These are phyloP conservation scores for Brassica rapa DNA, from an alignment of 345 rosid genomes.

Conservation along the genomic window DNA sequence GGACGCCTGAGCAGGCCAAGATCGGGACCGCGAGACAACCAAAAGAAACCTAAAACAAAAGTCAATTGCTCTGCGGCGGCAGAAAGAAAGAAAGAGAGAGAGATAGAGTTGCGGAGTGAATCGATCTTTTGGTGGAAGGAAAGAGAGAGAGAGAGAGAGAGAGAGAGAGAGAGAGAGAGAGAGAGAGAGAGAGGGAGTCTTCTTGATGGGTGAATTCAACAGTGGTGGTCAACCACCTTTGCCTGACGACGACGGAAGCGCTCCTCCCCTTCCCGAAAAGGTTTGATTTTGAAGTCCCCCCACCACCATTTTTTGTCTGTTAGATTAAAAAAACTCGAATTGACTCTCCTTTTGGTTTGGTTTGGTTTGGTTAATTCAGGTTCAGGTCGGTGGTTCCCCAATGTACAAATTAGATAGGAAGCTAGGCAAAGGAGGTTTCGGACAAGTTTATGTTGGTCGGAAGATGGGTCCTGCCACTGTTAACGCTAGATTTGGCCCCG, in stretches of 20 bases:
- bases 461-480: constrained; percentile 45
- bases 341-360: not conserved
- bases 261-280: constrained; percentile 86
- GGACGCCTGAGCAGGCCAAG: constrained; percentile 43
- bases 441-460: constrained; percentile 93
- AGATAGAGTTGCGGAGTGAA: too few relatives aligned
- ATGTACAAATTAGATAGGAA: constrained; percentile 72
- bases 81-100: too few relatives aligned
- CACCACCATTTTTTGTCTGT: not conserved
- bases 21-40: not conserved
- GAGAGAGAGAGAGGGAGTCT: too few relatives aligned
- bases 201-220: constrained; percentile 63
- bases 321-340: not conserved
- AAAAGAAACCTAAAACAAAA: constrained; percentile 11
- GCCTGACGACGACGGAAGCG: constrained; percentile 83
- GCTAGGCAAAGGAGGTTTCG: constrained; percentile 97
- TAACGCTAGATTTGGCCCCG: constrained; percentile 68
- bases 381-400: constrained; percentile 89
- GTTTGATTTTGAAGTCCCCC: constrained; percentile 32
- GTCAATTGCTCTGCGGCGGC: constrained; percentile 38
- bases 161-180: too few relatives aligned
- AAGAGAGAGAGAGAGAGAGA: constrained; percentile 5
- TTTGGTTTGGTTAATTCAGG: constrained; percentile 44
- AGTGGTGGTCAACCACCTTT: constrained; percentile 76
- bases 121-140: not conserved